Evolutionary conservation across 176 grass and related monocot species (phyloP).

Genomic region (Chrysopogon serrulatus): DNA sequence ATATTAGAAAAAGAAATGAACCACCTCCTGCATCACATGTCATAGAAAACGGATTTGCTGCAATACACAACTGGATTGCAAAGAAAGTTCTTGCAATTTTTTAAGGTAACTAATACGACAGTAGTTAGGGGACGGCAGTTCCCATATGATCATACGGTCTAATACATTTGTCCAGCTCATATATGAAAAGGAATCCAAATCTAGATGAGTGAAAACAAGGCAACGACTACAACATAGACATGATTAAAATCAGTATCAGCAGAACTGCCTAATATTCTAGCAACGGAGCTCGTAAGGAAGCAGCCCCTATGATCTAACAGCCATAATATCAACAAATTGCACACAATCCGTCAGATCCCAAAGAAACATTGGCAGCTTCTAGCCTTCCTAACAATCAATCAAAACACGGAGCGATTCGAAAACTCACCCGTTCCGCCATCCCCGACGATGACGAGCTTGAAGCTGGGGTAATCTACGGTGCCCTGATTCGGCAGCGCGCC

Average conservation of each 20-base stretch:
- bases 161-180: too few relatives aligned
- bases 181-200: not conserved
- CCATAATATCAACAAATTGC: not conserved
- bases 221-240: not conserved
- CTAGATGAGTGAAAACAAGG: too few relatives aligned
- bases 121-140: not conserved
- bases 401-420: not conserved
- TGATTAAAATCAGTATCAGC: not conserved
- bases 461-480: conserved; percentile 81
- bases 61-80: too few relatives aligned
- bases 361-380: not conserved
- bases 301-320: not conserved
- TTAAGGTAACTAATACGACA: not conserved
- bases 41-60: too few relatives aligned
- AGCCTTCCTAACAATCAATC: not conserved
- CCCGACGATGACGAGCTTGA: conserved; percentile 89
- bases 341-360: conserved; percentile 5
- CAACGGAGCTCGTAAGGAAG: not conserved
- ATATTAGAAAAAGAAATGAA: not conserved
- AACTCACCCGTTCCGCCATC: conserved; percentile 82
- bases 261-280: not conserved
- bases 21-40: not conserved
- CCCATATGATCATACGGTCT: not conserved
- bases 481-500: conserved; percentile 79
- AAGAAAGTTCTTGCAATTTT: not conserved